Evolutionary conservation across 2,329 filamentous ascomycete genomes (phyloP), one percentile per base, ranked within the genome.

Genomic region (Pseudogymnoascus sp.): DNA sequence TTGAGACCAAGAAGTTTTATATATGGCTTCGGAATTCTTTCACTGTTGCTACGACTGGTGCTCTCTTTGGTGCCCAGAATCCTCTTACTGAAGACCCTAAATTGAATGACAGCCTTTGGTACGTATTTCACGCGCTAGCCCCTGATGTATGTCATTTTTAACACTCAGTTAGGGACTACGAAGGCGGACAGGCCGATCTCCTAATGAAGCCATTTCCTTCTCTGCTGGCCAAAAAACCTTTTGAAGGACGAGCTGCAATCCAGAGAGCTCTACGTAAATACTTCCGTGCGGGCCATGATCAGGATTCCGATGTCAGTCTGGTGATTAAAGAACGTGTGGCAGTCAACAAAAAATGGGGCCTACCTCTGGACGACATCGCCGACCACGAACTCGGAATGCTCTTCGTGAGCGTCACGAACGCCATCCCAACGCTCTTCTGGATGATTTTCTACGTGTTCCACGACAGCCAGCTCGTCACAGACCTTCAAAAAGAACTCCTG

Each of bases 21-120:
- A 31, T 69, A 0, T 79, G 75, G 75, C 41, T 74, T 9, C 70
- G 75, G 9, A 63, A 74, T 7, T 63, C 72, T 2, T 73, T 79
- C 62, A 75, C 73, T 1, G 60, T 74, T 3, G 75, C 76, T 5
- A 76, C 75, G 0, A 71, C 71, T 7, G 64, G 71, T 26, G 72
- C 75, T 2, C 68, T 81, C 21, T 79, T 75, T 50, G 78, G 79
- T 1, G 71, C 75, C 0, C 62, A 74, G 1, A 78, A 80, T 61
- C 77, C 77, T 0, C 71, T 79, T 33, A 70, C 65, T n/a, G 58
- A 67, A 0, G 66, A 77, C 8, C 67, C 71, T 3, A 64, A 63
- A 7, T 64, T 79, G 3, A 60, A 76, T 1, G 67, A 77, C 6
- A 70, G 71, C n/a, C 71, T 79, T n/a, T 74, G 72, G 75, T 74